Conservation (phyloP, 73 alveolate genomes). For the Effrenium voratum region DNA sequence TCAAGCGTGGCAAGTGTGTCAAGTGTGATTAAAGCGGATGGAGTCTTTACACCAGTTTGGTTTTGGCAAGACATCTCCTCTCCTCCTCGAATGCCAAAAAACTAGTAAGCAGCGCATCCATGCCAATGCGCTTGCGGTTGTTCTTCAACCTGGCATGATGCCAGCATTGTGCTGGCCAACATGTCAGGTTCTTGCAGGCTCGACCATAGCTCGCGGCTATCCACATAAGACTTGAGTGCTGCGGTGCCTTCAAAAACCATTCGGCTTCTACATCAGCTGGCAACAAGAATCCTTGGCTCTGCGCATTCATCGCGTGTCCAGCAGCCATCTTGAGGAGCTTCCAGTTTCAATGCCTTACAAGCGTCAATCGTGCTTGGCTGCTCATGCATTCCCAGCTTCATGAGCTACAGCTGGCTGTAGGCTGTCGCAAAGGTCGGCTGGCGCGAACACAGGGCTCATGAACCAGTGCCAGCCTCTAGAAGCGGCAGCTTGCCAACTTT, state of each 20-base stretch:
- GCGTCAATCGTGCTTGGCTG: too few relatives aligned
- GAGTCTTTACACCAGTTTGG: too few relatives aligned
- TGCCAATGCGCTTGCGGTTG: constrained; percentile 77
- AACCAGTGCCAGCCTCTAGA: not conserved
- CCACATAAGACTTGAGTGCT: constrained; percentile 49
- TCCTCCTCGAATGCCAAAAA: not conserved
- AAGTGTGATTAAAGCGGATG: too few relatives aligned
- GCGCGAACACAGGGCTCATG: not conserved
- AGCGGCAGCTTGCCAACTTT: constrained; percentile 41
- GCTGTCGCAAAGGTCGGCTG: too few relatives aligned
- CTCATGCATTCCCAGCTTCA: too few relatives aligned
- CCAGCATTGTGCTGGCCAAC: not conserved
- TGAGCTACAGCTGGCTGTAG: too few relatives aligned
- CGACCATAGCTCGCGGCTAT: constrained; percentile 38
- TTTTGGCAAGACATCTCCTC: too few relatives aligned
- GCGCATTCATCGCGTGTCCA: constrained; percentile 54
- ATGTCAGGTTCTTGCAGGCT: not conserved
- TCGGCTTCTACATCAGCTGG: too few relatives aligned
- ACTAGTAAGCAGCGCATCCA: constrained; percentile 10
- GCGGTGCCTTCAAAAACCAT: not conserved
- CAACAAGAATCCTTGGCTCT: not conserved
- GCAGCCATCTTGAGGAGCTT: constrained; percentile 38
- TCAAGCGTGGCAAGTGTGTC: too few relatives aligned
- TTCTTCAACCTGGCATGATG: constrained; percentile 31
- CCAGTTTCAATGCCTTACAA: constrained; percentile 19